A percentile compares a stretch with the other conserved stretches of the same genome.
Conservation (phyloP, 345 rosid species). For the Moricandia arvensis region DNA sequence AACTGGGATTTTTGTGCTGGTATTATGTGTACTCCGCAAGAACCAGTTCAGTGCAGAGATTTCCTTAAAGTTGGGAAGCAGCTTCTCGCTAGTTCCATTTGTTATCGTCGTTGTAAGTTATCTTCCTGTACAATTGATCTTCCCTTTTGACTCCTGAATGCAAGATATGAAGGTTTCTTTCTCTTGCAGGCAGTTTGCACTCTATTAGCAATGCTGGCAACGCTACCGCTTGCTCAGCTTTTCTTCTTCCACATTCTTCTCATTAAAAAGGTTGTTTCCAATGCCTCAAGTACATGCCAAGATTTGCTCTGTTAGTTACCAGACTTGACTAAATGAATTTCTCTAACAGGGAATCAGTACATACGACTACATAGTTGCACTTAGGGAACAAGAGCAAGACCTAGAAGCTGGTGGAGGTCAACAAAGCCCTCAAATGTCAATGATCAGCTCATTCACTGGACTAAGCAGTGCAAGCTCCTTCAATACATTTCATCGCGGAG, state of each 20-base stretch:
- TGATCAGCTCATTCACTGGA: constrained; percentile 92
- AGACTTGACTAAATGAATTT: not conserved
- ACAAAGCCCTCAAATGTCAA: constrained; percentile 96
- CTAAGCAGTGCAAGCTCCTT: constrained; percentile 97
- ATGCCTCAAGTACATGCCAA: not conserved
- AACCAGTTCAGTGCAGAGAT: constrained; percentile 66
- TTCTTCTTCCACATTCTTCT: constrained; percentile 97
- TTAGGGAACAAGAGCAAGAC: constrained; percentile 97
- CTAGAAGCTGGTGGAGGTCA: constrained; percentile 82
- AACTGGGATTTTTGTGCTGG: constrained; percentile 78
- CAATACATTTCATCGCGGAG: constrained; percentile 86
- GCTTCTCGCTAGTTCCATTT: constrained; percentile 87
- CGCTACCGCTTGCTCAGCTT: constrained; percentile 90
- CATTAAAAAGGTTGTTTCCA: constrained; percentile 67
- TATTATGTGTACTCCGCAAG: constrained; percentile 75
- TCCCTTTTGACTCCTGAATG: not conserved
- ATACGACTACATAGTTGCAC: constrained; percentile 94
- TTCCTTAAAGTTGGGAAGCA: constrained; percentile 87
- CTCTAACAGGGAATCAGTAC: constrained; percentile 85
- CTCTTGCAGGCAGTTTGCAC: constrained; percentile 75
- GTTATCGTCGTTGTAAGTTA: constrained; percentile 85
- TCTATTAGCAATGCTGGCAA: constrained; percentile 90
- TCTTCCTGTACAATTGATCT: not conserved
- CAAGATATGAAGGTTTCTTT: not conserved
- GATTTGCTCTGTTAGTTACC: not conserved